phyloP scores from a whole-genome alignment of 805 yeast species.

The Maudiozyma bulderi region DNA sequence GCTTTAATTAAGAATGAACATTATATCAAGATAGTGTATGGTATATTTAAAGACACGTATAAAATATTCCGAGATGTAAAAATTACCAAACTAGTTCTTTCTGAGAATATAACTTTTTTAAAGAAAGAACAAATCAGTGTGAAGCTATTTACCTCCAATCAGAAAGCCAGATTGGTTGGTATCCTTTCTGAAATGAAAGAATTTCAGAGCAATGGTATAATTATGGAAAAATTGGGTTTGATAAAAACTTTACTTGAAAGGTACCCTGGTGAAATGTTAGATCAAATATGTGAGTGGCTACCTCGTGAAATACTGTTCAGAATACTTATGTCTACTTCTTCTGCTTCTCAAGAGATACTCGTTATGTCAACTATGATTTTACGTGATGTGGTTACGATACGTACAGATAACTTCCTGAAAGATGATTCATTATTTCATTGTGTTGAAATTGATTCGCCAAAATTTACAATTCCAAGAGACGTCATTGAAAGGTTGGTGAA shows the following conservation, averaged over 20 bases:
- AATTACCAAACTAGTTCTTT: constrained; percentile 18
- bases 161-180: constrained; percentile 10
- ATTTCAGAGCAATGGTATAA: constrained; percentile 19
- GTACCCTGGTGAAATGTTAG: constrained; percentile 18
- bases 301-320: constrained; percentile 17
- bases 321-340: too few relatives aligned
- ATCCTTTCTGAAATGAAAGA: constrained; percentile 15
- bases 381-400: too few relatives aligned
- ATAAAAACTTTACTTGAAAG: constrained; percentile 16
- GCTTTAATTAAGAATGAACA: background rate
- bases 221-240: constrained; percentile 18
- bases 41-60: too few relatives aligned
- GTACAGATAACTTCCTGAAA: too few relatives aligned
- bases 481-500: too few relatives aligned
- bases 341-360: too few relatives aligned
- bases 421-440: too few relatives aligned
- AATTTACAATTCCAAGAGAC: too few relatives aligned
- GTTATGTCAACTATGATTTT: too few relatives aligned
- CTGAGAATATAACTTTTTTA: constrained; percentile 19
- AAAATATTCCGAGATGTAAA: too few relatives aligned
- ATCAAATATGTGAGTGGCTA: constrained; percentile 16
- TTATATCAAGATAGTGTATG: too few relatives aligned
- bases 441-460: too few relatives aligned
- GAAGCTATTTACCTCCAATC: constrained; percentile 8
- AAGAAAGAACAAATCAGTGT: constrained; percentile 21